Evolutionary conservation across 2,329 filamentous ascomycete species (phyloP), one percentile per base, ranked within the genome.

Genomic region (Apiospora marii): DNA sequence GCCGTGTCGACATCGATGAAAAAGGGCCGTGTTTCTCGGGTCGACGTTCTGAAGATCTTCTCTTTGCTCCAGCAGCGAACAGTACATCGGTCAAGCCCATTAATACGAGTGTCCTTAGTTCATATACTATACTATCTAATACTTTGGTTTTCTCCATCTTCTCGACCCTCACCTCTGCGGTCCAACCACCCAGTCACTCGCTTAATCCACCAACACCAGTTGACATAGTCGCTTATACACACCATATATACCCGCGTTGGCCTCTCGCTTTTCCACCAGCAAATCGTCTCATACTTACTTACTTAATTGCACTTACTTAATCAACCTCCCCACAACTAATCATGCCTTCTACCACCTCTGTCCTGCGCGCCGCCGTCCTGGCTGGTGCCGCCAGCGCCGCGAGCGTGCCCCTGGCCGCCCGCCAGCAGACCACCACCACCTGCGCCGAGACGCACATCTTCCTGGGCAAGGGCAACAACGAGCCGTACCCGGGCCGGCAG

Each of bases 401-500:
- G 46, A 51, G 46, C 34, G 34, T 58, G 68, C 46, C 37, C 30
- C 30, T 70, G 46, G 46, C 48, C 34, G 30, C 68, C 30, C 68
- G 68, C 48, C 68, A 71, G 70, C 72, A 71, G 30, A 72, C 71
- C 3, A 27, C 58, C n/a, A 71, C 43, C 22, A 61, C 73, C 34
- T 78, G 76, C 73, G 69, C 76, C 19, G 75, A 75, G 49, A 73
- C 75, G 22, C 77, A 78, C 75, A 73, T 77, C 69, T 77, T 79
- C 73, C 71, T 79, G 4, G 74, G 75, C 14, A 77, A 77, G 22
- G 80, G 81, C 30, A 80, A 80, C 75, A 81, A 80, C 72, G 81
- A 82, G 75, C 79, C 79, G 1, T 82, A 82, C 68, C 81, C 80
- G 0, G 81, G 81, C 4, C 80, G 80, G 1, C 80, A 81, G 73